Conservation (phyloP, 2,329 filamentous ascomycete species). For the Alternaria arbusti region DNA sequence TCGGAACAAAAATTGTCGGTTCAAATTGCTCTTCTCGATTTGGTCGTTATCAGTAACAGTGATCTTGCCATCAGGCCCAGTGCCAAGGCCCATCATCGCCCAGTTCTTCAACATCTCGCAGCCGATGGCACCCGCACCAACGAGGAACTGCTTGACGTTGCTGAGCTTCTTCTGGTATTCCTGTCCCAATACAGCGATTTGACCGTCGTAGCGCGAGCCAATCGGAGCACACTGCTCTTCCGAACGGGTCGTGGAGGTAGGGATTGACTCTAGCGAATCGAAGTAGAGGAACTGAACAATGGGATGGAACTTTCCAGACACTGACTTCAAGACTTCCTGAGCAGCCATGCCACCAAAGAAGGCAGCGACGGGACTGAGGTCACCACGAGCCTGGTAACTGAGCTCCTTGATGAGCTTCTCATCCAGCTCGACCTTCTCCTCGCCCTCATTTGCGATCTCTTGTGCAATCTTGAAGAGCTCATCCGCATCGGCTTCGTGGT, state of each 20-base stretch:
- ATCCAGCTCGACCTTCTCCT: constrained; percentile 81
- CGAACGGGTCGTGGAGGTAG: constrained; percentile 73
- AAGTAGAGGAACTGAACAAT: constrained; percentile 97
- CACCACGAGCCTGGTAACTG: constrained; percentile 91
- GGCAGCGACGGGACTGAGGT: constrained; percentile 89
- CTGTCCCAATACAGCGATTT: constrained; percentile 93
- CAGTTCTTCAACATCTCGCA: constrained; percentile 99
- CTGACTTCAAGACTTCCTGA: constrained; percentile 94
- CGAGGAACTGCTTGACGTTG: constrained; percentile 90
- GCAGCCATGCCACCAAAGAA: constrained; percentile 94
- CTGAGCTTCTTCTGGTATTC: constrained; percentile 94
- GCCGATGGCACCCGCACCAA: constrained; percentile 95
- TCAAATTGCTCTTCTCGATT: constrained; percentile 98
- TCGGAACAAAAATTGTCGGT: constrained; percentile 95
- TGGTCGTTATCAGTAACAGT: constrained; percentile 97
- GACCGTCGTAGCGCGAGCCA: constrained; percentile 90
- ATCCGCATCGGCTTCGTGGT: constrained; percentile 82
- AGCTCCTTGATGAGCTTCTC: constrained; percentile 93
- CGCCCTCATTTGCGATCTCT: constrained; percentile 68
- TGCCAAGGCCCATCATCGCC: constrained; percentile 96
- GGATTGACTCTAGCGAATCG: constrained; percentile 95
- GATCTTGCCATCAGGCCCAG: constrained; percentile 86
- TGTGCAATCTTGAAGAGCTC: constrained; percentile 79
- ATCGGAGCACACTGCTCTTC: constrained; percentile 87
- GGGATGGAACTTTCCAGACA: constrained; percentile 98